Conservation (phyloP, 2,329 filamentous ascomycete genomes). For the Ophiostoma quercus region DNA sequence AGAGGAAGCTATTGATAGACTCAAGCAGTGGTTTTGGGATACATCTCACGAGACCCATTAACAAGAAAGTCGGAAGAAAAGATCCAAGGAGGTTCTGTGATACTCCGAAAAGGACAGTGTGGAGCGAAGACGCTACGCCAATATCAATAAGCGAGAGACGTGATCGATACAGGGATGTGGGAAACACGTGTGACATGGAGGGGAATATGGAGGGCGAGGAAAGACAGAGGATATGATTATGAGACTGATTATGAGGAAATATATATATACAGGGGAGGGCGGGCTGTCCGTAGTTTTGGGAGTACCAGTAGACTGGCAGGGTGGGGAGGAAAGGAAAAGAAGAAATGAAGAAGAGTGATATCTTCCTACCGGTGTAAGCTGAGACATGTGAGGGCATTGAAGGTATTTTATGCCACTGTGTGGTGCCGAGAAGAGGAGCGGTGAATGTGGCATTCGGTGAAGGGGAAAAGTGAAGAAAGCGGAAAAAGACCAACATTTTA, state of each 20-base stretch:
- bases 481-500: no score
- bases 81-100: background rate
- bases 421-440: background rate
- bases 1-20: background rate
- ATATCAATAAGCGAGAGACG: conserved; percentile 10
- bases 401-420: background rate
- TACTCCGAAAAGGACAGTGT: conserved; percentile 20
- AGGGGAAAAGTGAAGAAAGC: background rate
- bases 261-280: background rate
- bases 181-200: background rate
- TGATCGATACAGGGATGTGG: conserved; percentile 8
- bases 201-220: background rate
- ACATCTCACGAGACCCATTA: background rate
- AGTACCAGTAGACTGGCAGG: background rate
- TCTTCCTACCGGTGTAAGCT: background rate
- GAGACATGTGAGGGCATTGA: background rate
- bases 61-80: background rate
- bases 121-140: conserved; percentile 19
- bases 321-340: background rate
- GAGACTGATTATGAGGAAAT: background rate
- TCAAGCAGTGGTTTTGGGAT: background rate
- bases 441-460: background rate
- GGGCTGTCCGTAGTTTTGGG: background rate
- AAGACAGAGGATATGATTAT: background rate
- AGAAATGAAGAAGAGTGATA: background rate